phyloP scores from a whole-genome alignment of 2,329 filamentous ascomycete genomes.

The Orbilia javanica region DNA sequence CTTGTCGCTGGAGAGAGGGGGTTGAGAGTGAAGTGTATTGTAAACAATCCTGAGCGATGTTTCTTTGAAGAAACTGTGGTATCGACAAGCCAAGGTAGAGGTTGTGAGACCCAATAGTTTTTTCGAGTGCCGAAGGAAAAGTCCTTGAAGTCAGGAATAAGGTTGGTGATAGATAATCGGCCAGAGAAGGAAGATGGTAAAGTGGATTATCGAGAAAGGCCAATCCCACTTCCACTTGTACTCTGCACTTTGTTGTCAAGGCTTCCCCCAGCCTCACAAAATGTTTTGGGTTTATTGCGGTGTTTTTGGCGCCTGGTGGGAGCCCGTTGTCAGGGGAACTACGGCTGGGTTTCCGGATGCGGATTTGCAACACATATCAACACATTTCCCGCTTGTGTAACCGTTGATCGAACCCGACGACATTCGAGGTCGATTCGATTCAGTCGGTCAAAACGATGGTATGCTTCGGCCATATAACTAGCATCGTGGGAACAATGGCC shows the following conservation, averaged over 20 bases:
- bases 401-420: not conserved
- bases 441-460: no score
- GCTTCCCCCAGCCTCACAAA: not conserved
- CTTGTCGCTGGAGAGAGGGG: not conserved
- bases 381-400: slow-evolving; percentile 4
- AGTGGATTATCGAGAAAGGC: no score
- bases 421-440: not conserved
- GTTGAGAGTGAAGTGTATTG: not conserved
- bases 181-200: no score
- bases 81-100: not conserved
- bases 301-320: slow-evolving; percentile 11
- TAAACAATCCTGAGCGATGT: not conserved
- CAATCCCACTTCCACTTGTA: not conserved
- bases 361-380: slow-evolving; percentile 11
- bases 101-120: slow-evolving; percentile 2
- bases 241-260: not conserved
- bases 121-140: not conserved
- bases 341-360: not conserved
- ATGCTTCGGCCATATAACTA: no score
- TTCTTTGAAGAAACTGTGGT: not conserved
- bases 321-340: not conserved
- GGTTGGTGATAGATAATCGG: not conserved
- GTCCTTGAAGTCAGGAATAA: not conserved
- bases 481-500: no score
- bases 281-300: not conserved